A percentile compares a stretch with the other conserved stretches of the same genome.
These are phyloP conservation scores for Adansonia grandidieri DNA, from an alignment of 441 rosid genomes.

Conservation along the genomic window DNA sequence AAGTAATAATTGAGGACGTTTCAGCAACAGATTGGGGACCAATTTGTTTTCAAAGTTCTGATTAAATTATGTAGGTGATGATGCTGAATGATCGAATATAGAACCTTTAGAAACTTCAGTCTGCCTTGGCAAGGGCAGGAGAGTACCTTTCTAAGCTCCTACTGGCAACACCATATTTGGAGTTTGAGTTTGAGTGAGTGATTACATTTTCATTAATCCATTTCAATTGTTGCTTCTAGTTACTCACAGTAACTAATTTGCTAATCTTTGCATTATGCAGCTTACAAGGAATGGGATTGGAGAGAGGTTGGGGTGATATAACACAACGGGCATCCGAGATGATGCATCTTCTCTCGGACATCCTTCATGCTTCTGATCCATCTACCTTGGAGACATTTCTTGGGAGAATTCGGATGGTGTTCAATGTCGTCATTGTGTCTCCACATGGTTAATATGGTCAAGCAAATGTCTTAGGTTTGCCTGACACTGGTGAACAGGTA, in stretches of 20 bases:
- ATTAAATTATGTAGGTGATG: slow-evolving; percentile 44
- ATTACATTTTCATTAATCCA: slow-evolving; percentile 1
- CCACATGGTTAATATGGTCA: slow-evolving; percentile 77
- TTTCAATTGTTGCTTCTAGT: not conserved
- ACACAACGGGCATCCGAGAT: slow-evolving; percentile 49
- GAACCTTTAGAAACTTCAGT: slow-evolving; percentile 47
- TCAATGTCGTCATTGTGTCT: slow-evolving; percentile 64
- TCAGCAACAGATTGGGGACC: not conserved
- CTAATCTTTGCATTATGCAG: slow-evolving; percentile 29
- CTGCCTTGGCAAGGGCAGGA: slow-evolving; percentile 59
- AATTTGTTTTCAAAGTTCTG: not conserved
- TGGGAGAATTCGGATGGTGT: slow-evolving; percentile 63
- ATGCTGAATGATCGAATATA: slow-evolving; percentile 65
- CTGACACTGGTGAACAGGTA: slow-evolving; percentile 77
- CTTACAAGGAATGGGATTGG: slow-evolving; percentile 64
- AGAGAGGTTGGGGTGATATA: slow-evolving; percentile 63
- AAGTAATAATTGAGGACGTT: not conserved
- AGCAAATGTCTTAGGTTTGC: slow-evolving; percentile 73
- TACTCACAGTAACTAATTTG: not conserved
- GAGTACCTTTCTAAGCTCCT: slow-evolving; percentile 60
- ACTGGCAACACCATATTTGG: slow-evolving; percentile 49
- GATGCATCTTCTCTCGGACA: slow-evolving; percentile 62
- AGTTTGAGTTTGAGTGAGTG: slow-evolving; percentile 56
- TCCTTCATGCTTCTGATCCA: slow-evolving; percentile 71
- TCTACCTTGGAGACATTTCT: slow-evolving; percentile 63